A percentile compares a stretch with the other conserved stretches of the same genome.
phyloP scores from a whole-genome alignment of 495 filamentous ascomycete species.

The Penicillium odoratum region DNA sequence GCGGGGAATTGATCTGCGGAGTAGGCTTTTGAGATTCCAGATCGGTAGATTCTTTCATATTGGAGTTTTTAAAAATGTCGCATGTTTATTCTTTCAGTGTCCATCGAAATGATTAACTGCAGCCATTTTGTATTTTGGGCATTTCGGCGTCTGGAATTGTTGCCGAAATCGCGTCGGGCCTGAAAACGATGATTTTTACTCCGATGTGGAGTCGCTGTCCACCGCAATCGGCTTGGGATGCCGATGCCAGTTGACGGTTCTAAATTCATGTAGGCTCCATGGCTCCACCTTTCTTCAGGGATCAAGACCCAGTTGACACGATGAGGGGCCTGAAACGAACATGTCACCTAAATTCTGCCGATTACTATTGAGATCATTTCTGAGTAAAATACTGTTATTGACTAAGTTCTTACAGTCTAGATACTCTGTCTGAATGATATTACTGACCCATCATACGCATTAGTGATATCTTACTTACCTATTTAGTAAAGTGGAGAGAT shows the following conservation, averaged over 20 bases:
- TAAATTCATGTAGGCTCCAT: too few species aligned
- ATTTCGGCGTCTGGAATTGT: not conserved
- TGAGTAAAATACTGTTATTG: too few species aligned
- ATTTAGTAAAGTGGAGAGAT: too few species aligned
- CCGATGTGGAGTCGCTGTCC: not conserved
- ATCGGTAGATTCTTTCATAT: constrained; percentile 18
- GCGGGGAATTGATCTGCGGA: constrained; percentile 18
- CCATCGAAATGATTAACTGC: not conserved
- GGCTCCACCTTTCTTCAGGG: not conserved
- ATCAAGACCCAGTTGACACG: not conserved
- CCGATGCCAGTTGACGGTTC: not conserved
- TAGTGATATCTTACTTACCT: too few species aligned
- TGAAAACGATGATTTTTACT: not conserved
- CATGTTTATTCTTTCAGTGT: not conserved
- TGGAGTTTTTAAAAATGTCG: not conserved
- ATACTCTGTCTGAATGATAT: too few species aligned
- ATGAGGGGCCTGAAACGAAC: too few species aligned
- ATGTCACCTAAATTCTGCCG: too few species aligned
- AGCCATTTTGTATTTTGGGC: not conserved
- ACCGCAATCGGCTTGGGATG: not conserved
- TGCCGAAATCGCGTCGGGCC: constrained; percentile 1
- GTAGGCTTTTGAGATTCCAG: constrained; percentile 26
- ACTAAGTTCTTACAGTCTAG: too few species aligned
- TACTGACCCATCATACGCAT: too few species aligned
- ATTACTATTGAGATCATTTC: too few species aligned